Evolutionary conservation across 139 green algal species (phyloP), one percentile per base, ranked within the genome.

Genomic region (Pleodorina starrii): DNA sequence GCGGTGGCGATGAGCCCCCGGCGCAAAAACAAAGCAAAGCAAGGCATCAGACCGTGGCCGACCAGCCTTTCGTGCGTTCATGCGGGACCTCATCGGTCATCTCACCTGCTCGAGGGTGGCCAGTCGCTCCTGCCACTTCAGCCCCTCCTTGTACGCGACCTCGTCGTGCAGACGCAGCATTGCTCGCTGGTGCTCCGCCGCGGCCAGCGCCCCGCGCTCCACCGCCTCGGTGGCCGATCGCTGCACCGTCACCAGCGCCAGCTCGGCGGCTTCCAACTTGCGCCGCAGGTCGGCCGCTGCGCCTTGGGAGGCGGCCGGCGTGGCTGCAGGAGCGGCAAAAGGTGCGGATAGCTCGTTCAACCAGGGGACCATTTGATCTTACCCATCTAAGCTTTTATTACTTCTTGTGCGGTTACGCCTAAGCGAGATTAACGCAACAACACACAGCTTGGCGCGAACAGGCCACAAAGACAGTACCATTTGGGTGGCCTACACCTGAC

Each of bases 101-200:
- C 71, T 0, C 27, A 90, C 90, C 73, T 88, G 78, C 54, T 87
- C 73, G 54, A 88, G 54, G 17, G 32, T 40, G 0, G 75, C 73
- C 44, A 92, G 36, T 44, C 78, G 60, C 66, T 92, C 86, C 76
- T 82, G 85, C 87, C 79, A 88, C 59, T 85, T 89, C 43, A 91
- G 36, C 23, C 76, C 88, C 77, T 93, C 91, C 46, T 77, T 84
- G 82, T 91, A 89, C 5, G 90, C 87, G 60, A 90, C 89, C 83
- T 93, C 90, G 51, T 93, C 82, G 25, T 78, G 59, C 48, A 93
- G 43, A 43, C 85, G 72, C 59, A 89, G 77, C 90, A 94, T 76
- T 16, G 59, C 42, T 2, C 90, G 88, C 76, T 93, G 86, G 29
- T 92, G 80, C 59, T 93, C 92, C 7, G 68, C 48, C 68, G 36